A percentile compares a stretch with the other conserved stretches of the same genome.
These are phyloP conservation scores for Solanum tarapatanum DNA, from an alignment of 257 asterid genomes.

Conservation along the genomic window DNA sequence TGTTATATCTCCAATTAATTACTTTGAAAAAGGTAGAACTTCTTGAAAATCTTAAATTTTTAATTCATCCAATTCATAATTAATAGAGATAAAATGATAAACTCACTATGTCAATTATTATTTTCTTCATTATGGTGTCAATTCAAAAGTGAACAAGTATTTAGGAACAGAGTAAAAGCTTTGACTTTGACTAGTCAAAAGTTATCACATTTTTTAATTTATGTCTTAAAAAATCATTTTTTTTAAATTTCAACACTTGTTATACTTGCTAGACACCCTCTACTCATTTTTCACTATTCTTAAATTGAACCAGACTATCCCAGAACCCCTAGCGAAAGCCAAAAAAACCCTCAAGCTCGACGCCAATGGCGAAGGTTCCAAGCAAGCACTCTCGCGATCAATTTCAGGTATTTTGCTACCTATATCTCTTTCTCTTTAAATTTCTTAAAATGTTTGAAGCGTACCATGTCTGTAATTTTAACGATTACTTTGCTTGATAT, in stretches of 20 bases:
- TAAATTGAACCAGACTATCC: neutral
- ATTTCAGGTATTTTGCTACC: constrained; percentile 30
- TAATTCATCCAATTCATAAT: no score
- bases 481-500: neutral
- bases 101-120: no score
- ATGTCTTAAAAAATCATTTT: neutral
- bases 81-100: no score
- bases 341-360: neutral
- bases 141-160: no score
- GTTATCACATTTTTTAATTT: neutral
- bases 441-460: neutral
- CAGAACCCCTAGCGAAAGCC: neutral
- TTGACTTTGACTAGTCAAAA: neutral
- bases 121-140: neutral
- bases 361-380: constrained; percentile 50
- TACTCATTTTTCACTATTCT: no score
- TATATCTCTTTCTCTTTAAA: neutral
- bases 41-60: no score
- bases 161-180: neutral
- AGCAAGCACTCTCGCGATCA: constrained; percentile 56
- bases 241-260: neutral
- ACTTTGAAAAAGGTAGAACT: no score
- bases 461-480: neutral
- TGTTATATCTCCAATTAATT: neutral
- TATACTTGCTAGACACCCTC: neutral